Evolutionary conservation across 345 rosid species (phyloP).

Genomic region (Citrus sp.): DNA sequence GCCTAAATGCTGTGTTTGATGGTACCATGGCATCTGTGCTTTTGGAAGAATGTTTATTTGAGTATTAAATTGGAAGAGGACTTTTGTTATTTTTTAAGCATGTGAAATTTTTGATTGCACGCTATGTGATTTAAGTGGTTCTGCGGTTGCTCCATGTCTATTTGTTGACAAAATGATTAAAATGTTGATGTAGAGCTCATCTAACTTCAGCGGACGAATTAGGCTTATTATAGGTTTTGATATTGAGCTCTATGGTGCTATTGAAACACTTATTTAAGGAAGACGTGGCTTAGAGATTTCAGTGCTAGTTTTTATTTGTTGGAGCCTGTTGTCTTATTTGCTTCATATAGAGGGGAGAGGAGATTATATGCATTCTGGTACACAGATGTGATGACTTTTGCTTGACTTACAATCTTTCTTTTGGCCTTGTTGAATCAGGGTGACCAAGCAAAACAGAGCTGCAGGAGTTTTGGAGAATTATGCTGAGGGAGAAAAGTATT

Average conservation of each 20-base stretch:
- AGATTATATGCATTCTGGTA: not conserved
- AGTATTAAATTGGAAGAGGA: too few species aligned
- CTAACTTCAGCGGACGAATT: not conserved
- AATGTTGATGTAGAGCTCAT: not conserved
- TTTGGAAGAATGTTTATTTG: not conserved
- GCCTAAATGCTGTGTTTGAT: not conserved
- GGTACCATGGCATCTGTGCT: not conserved
- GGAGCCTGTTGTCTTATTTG: not conserved
- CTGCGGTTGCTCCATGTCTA: not conserved
- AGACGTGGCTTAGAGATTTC: not conserved
- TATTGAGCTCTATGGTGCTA: not conserved
- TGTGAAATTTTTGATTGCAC: not conserved
- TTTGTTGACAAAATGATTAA: not conserved
- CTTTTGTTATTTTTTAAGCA: too few species aligned
- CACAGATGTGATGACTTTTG: not conserved
- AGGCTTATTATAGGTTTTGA: too few species aligned
- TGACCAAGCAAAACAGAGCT: conserved; percentile 75
- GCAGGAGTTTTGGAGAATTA: conserved; percentile 90
- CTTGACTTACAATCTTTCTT: not conserved
- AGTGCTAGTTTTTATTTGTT: not conserved
- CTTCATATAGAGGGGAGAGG: not conserved
- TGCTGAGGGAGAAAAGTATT: conserved; percentile 78
- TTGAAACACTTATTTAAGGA: not conserved
- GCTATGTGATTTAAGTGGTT: not conserved
- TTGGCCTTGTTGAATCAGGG: conserved; percentile 40